These are phyloP conservation scores for Diutina neorugosa DNA, from an alignment of 1,139 yeast species.

Conservation along the genomic window DNA sequence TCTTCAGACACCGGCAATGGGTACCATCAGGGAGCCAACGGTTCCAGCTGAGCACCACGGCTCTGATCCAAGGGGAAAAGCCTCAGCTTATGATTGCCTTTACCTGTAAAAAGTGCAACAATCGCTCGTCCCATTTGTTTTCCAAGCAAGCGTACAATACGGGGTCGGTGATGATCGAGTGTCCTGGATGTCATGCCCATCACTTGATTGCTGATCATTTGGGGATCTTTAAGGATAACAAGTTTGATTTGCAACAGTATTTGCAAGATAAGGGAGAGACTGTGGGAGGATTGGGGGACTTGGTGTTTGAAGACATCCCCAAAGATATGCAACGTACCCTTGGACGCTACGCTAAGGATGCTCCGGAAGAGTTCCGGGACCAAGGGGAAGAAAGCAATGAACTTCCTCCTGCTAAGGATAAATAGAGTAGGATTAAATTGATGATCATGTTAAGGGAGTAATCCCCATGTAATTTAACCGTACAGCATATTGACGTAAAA, in stretches of 20 bases:
- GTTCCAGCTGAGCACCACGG: neutral
- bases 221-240: slow-evolving; percentile 66
- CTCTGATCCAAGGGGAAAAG: slow-evolving; percentile 34
- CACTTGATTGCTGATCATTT: slow-evolving; percentile 91
- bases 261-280: slow-evolving; percentile 65
- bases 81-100: slow-evolving; percentile 82
- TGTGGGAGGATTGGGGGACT: slow-evolving; percentile 49
- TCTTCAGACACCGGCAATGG: neutral
- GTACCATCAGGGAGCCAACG: neutral
- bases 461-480: too few species aligned
- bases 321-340: slow-evolving; percentile 41
- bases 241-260: slow-evolving; percentile 71
- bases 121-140: slow-evolving; percentile 75
- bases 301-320: slow-evolving; percentile 65
- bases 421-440: too few species aligned
- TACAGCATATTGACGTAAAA: too few species aligned
- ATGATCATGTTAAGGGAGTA: too few species aligned
- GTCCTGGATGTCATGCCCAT: slow-evolving; percentile 82
- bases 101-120: slow-evolving; percentile 81
- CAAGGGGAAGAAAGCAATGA: neutral
- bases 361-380: slow-evolving; percentile 22
- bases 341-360: slow-evolving; percentile 57
- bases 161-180: slow-evolving; percentile 83
- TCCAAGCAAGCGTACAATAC: slow-evolving; percentile 83
- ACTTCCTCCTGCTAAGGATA: neutral